These are phyloP conservation scores for Purpureocillium takamizusanense DNA, from an alignment of 2,329 filamentous ascomycete genomes.

Conservation along the genomic window DNA sequence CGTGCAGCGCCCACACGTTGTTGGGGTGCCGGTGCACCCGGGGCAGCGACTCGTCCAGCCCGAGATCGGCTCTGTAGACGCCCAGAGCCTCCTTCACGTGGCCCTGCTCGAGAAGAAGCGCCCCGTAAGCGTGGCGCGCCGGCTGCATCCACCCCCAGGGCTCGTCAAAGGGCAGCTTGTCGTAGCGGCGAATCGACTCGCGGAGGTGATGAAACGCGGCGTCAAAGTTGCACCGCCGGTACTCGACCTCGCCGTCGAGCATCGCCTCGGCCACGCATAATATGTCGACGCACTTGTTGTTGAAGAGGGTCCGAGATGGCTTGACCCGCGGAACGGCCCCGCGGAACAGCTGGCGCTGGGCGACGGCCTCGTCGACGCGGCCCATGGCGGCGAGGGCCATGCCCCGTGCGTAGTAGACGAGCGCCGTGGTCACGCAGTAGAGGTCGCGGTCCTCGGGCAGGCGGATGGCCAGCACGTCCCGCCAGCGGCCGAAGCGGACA, in stretches of 20 bases:
- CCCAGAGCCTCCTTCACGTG: conserved; percentile 43
- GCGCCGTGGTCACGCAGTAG: conserved; percentile 62
- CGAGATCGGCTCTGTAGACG: conserved; percentile 54
- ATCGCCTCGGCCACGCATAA: conserved; percentile 55
- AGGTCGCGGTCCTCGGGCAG: conserved; percentile 50
- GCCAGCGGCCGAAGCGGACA: conserved; percentile 66
- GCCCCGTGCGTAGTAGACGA: conserved; percentile 59
- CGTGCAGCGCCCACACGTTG: conserved; percentile 69
- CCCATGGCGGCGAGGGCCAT: conserved; percentile 55
- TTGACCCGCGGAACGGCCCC: conserved; percentile 44
- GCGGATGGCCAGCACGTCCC: conserved; percentile 48
- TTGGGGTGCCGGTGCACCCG: conserved; percentile 58
- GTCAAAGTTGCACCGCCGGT: conserved; percentile 50
- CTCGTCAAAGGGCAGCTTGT: conserved; percentile 59
- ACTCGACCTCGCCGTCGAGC: conserved; percentile 66
- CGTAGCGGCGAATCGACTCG: conserved; percentile 49
- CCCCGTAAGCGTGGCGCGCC: conserved; percentile 60
- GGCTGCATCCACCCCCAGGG: conserved; percentile 79
- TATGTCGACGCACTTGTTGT: conserved; percentile 41
- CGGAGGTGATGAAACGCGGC: conserved; percentile 51
- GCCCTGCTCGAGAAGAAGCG: conserved; percentile 59
- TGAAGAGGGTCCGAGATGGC: conserved; percentile 41
- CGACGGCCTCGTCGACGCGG: conserved; percentile 42
- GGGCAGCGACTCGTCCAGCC: conserved; percentile 49
- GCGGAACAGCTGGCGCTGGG: conserved; percentile 40